These are phyloP conservation scores for Solanum peruvianum DNA, from an alignment of 257 asterid species.

Conservation along the genomic window DNA sequence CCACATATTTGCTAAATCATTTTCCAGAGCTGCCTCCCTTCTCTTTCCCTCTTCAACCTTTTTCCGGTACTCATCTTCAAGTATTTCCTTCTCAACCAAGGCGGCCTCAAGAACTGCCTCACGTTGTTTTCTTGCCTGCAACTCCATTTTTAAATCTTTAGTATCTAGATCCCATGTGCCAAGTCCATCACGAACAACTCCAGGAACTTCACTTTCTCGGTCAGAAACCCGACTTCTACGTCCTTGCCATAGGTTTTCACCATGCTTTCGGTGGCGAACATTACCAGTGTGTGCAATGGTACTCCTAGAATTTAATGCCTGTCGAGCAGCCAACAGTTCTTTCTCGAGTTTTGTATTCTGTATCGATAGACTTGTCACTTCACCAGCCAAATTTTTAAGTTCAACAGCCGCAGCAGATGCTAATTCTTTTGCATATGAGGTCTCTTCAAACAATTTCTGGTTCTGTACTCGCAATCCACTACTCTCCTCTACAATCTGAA, in stretches of 20 bases:
- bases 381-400: constrained; percentile 80
- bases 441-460: constrained; percentile 86
- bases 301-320: constrained; percentile 39
- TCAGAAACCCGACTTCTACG: constrained; percentile 56
- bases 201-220: constrained; percentile 41
- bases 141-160: constrained; percentile 72
- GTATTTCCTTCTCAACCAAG: constrained; percentile 72
- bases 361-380: constrained; percentile 80
- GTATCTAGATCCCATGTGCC: constrained; percentile 68
- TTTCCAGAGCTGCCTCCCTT: constrained; percentile 83
- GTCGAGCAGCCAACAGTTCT: constrained; percentile 62
- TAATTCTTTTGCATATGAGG: constrained; percentile 90
- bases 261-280: constrained; percentile 44
- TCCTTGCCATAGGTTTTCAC: constrained; percentile 38
- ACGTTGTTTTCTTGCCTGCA: constrained; percentile 81
- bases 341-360: constrained; percentile 75
- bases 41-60: constrained; percentile 73
- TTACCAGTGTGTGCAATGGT: constrained; percentile 24
- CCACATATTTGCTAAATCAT: constrained; percentile 99
- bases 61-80: constrained; percentile 75
- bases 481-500: constrained; percentile 70
- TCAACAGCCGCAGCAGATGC: constrained; percentile 99
- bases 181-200: constrained; percentile 50
- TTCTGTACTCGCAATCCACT: constrained; percentile 78
- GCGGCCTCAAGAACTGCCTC: constrained; percentile 85